These are phyloP conservation scores for Teratosphaeria zuluensis DNA, from an alignment of 2,329 filamentous ascomycete species.

Conservation along the genomic window DNA sequence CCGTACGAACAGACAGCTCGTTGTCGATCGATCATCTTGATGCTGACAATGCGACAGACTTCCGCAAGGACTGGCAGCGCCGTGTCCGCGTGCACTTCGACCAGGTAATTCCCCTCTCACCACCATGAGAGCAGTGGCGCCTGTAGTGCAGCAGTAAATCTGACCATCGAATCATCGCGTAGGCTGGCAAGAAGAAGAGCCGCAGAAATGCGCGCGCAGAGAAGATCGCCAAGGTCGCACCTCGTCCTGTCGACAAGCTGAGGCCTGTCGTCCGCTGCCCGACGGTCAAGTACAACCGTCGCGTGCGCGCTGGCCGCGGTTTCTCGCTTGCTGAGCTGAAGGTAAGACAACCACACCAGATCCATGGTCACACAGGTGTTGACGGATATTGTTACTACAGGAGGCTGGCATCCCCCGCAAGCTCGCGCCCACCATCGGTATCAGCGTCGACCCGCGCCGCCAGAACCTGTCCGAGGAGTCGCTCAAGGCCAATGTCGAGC, in stretches of 20 bases:
- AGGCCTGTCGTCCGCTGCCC: conserved; percentile 95
- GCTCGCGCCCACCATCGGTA: conserved; percentile 91
- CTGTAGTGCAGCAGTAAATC: conserved; percentile 31
- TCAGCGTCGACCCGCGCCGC: conserved; percentile 91
- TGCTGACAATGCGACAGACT: conserved; percentile 52
- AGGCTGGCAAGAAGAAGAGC: conserved; percentile 94
- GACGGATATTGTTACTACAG: conserved; percentile 36
- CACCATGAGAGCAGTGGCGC: conserved; percentile 43
- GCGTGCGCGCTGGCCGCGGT: conserved; percentile 89
- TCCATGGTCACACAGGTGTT: neutral
- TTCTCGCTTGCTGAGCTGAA: conserved; percentile 98
- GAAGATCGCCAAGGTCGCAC: conserved; percentile 92
- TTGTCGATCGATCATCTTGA: neutral
- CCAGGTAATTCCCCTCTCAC: conserved; percentile 68
- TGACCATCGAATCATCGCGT: conserved; percentile 26
- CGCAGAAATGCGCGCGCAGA: conserved; percentile 83
- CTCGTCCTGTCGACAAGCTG: conserved; percentile 93
- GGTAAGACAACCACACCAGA: conserved; percentile 42
- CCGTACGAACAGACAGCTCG: conserved; percentile 34
- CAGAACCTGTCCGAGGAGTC: conserved; percentile 96
- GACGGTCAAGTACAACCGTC: conserved; percentile 96
- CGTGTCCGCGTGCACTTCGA: conserved; percentile 99
- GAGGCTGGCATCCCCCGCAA: conserved; percentile 93
- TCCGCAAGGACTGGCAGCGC: conserved; percentile 99
- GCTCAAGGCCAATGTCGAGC: conserved; percentile 87